Conservation (phyloP, 495 filamentous ascomycete genomes). For the Annulohypoxylon stygium region DNA sequence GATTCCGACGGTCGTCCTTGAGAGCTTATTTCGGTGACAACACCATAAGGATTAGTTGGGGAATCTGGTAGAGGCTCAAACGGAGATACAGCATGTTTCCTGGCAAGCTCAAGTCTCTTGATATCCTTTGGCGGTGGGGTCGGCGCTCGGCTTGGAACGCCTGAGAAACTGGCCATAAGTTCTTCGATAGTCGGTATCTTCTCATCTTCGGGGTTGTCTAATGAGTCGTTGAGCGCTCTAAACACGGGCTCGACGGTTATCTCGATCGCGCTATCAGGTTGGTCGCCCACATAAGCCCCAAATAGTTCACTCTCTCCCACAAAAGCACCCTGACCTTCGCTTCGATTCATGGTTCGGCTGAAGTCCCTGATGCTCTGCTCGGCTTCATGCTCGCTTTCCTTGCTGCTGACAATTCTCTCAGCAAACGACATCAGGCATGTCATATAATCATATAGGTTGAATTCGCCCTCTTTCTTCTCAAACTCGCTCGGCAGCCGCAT, state of each 20-base stretch:
- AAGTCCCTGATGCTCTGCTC: constrained; percentile 37
- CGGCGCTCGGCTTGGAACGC: constrained; percentile 54
- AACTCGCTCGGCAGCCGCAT: constrained; percentile 50
- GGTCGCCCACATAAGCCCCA: constrained; percentile 52
- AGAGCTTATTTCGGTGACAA: constrained; percentile 42
- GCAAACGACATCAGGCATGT: constrained; percentile 51
- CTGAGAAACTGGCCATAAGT: constrained; percentile 51
- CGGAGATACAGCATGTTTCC: constrained; percentile 34
- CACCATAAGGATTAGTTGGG: constrained; percentile 29
- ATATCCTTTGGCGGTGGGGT: constrained; percentile 56
- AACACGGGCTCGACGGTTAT: constrained; percentile 49
- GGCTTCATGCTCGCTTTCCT: constrained; percentile 42
- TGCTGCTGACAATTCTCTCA: constrained; percentile 39
- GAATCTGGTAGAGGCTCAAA: constrained; percentile 38
- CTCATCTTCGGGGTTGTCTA: constrained; percentile 24
- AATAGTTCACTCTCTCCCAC: constrained; percentile 45
- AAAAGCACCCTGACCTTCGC: constrained; percentile 39
- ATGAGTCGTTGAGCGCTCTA: constrained; percentile 17
- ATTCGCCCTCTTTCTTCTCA: constrained; percentile 51
- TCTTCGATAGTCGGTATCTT: constrained; percentile 52
- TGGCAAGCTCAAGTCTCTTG: constrained; percentile 48
- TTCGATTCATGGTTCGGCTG: constrained; percentile 27
- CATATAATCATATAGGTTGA: constrained; percentile 55
- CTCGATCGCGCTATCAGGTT: constrained; percentile 61
- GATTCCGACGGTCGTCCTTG: constrained; percentile 23